Evolutionary conservation across 208 protist species (phyloP).

Genomic region (Leishmania braziliensis): DNA sequence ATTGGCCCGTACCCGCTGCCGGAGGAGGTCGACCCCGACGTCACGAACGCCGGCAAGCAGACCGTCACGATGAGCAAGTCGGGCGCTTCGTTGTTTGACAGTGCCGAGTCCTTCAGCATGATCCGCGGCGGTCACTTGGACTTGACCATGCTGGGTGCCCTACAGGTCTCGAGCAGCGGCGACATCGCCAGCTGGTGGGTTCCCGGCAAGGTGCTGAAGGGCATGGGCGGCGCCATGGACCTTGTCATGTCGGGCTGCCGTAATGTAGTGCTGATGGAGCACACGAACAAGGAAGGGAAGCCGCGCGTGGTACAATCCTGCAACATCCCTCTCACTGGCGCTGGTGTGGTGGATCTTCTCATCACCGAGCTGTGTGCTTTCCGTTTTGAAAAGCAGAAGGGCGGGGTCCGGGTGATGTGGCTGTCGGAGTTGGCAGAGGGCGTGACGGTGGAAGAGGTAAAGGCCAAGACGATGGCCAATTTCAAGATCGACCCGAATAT

Average conservation of each 20-base stretch:
- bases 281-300: slow-evolving; percentile 80
- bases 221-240: slow-evolving; percentile 95
- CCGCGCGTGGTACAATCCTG: slow-evolving; percentile 85
- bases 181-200: slow-evolving; percentile 97
- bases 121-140: slow-evolving; percentile 94
- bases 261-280: slow-evolving; percentile 94
- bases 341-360: slow-evolving; percentile 69
- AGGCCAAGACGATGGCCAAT: slow-evolving; percentile 38
- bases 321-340: slow-evolving; percentile 84
- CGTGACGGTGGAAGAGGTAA: slow-evolving; percentile 80
- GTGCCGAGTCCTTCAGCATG: slow-evolving; percentile 93
- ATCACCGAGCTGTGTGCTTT: slow-evolving; percentile 95
- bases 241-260: slow-evolving; percentile 63
- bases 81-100: slow-evolving; percentile 72
- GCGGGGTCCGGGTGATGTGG: slow-evolving; percentile 32
- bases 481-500: slow-evolving; percentile 46
- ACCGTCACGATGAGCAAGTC: slow-evolving; percentile 82
- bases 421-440: slow-evolving; percentile 79
- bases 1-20: slow-evolving; percentile 86
- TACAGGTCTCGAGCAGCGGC: slow-evolving; percentile 85
- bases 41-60: slow-evolving; percentile 96
- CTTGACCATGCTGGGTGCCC: slow-evolving; percentile 92
- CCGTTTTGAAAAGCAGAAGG: slow-evolving; percentile 41
- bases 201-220: slow-evolving; percentile 93
- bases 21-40: slow-evolving; percentile 84